A percentile compares a stretch with the other conserved stretches of the same genome.
Evolutionary conservation across 495 filamentous ascomycete species (phyloP).

Genomic region (Hypoxylon rickii): DNA sequence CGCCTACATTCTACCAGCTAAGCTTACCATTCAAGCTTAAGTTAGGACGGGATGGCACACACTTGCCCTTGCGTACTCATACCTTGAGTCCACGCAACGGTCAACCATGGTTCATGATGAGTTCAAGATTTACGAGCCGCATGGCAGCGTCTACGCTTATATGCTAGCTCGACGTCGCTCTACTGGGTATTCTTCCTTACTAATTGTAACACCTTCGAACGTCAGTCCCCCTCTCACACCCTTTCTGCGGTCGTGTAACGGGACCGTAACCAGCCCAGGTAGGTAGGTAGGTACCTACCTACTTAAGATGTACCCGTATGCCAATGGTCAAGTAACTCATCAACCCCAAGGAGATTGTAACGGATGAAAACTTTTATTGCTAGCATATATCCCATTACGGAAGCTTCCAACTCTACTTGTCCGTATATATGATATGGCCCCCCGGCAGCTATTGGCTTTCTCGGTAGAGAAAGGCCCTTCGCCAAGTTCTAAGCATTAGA

Average conservation of each 20-base stretch:
- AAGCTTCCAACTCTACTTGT: neutral
- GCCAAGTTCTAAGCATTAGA: too few species aligned
- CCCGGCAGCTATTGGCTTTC: too few species aligned
- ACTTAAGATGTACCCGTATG: too few species aligned
- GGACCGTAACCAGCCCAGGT: too few species aligned
- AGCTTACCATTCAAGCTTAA: constrained; percentile 26
- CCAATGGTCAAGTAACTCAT: too few species aligned
- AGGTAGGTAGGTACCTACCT: too few species aligned
- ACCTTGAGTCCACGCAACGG: constrained; percentile 24
- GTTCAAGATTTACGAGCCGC: constrained; percentile 9
- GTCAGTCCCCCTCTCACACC: too few species aligned
- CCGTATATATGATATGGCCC: neutral
- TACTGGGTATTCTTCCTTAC: too few species aligned
- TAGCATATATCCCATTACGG: neutral
- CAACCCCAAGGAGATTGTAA: too few species aligned
- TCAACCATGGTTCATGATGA: constrained; percentile 30
- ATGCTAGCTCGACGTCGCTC: constrained; percentile 23
- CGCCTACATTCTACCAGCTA: constrained; percentile 18
- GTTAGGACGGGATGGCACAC: constrained; percentile 19
- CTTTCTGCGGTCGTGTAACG: too few species aligned
- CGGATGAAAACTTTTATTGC: neutral
- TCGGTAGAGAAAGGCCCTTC: too few species aligned
- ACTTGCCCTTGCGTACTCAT: constrained; percentile 23
- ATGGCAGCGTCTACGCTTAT: constrained; percentile 21
- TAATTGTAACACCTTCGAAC: too few species aligned